Evolutionary conservation across 345 rosid species (phyloP).

Genomic region (Gossypium longicalyx): DNA sequence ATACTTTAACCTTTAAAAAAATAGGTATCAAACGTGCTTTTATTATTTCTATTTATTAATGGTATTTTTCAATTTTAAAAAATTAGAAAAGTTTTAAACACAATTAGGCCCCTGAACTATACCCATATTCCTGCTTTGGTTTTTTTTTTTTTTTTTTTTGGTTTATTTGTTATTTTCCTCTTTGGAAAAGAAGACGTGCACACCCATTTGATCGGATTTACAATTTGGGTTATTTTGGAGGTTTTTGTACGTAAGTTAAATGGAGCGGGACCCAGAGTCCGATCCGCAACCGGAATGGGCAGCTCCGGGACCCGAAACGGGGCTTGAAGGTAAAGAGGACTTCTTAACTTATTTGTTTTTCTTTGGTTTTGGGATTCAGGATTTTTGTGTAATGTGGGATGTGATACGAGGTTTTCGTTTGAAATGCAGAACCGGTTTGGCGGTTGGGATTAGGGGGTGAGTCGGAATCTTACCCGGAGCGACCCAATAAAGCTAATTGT

Average conservation of each 20-base stretch:
- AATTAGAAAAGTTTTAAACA: no score
- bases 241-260: slow-evolving; percentile 20
- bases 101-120: no score
- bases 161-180: background rate
- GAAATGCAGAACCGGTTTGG: slow-evolving; percentile 67
- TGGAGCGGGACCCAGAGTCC: slow-evolving; percentile 68
- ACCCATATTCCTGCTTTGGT: no score
- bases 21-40: no score
- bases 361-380: slow-evolving; percentile 22
- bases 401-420: slow-evolving; percentile 20
- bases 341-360: background rate
- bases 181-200: slow-evolving; percentile 10
- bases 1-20: no score
- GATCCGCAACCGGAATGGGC: slow-evolving; percentile 75
- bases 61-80: no score
- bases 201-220: slow-evolving; percentile 44
- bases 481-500: slow-evolving; percentile 75
- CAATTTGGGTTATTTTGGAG: slow-evolving; percentile 10
- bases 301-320: slow-evolving; percentile 50
- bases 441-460: slow-evolving; percentile 50
- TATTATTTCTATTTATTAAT: no score
- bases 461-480: slow-evolving; percentile 65
- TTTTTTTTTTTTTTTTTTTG: background rate
- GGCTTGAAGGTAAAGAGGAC: slow-evolving; percentile 53
- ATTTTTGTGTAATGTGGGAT: slow-evolving; percentile 20